Evolutionary conservation across 1,139 yeast genomes (phyloP), one percentile per base, ranked within the genome.

Genomic region (Taphrina populina): DNA sequence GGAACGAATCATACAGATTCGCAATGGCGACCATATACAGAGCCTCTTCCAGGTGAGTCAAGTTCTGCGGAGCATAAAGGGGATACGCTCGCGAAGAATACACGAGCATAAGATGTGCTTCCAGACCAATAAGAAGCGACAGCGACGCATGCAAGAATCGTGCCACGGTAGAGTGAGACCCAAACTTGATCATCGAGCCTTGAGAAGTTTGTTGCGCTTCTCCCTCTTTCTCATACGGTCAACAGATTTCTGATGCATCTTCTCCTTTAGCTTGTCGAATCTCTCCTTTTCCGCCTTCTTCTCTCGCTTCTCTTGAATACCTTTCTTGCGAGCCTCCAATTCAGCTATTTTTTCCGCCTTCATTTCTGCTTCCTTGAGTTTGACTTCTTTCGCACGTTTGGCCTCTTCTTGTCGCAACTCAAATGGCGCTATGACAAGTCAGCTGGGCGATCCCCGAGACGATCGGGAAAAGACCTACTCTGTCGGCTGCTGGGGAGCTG

Each of bases 201-300:
- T 52, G 35, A 52, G 29, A 20, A 52, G 43, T 30, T 52, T 52
- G 37, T 34, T 52, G 6, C 56, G 41, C 43, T 52, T 52, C 35
- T 52, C 56, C 13, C 56, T 33, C 32, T 35, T 40, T 36, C 34
- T 23, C 34, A 52, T 33, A 11, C 56, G 49, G 21, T 40, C 56
- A 29, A 52, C 49, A 19, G 49, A 40, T 36, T 52, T 52, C 24
- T 41, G 33, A 21, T 54, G 57, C 57, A 54, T 49, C 34, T 47
- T 47, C 43, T 33, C 45, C 57, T 46, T 54, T 15, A 49, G 37
- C 32, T 34, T 45, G 30, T 54, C 57, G 13, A 24, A 47, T 11
- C 57, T 27, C 39, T 54, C 54, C 49, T 41, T 45, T 40, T 54
- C 57, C 23, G 40, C 49, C 5, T 35, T 35, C 43, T 40, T 45